Evolutionary conservation across 306 rosid genomes (phyloP).

Genomic region (Parietaria judaica): DNA sequence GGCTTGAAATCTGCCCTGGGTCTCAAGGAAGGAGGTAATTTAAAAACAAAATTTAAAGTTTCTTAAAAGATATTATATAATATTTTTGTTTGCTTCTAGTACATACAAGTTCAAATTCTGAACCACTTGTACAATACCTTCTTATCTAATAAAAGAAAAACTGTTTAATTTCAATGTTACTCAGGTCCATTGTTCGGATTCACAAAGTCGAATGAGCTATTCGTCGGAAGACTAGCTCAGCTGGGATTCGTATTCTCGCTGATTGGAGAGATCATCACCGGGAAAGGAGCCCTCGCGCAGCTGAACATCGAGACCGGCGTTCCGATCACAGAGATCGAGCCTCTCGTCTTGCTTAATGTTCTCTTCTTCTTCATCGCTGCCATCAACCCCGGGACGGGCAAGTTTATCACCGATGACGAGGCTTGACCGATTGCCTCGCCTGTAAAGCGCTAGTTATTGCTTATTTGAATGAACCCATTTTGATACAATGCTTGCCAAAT

Average conservation of each 20-base stretch:
- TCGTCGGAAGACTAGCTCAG: slow-evolving; percentile 98
- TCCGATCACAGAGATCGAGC: slow-evolving; percentile 85
- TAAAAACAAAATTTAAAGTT: not conserved
- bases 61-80: not conserved
- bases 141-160: not conserved
- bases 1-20: slow-evolving; percentile 61
- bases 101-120: no score
- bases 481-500: no score
- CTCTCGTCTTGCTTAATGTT: slow-evolving; percentile 75
- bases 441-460: not conserved
- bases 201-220: slow-evolving; percentile 83
- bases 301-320: slow-evolving; percentile 92
- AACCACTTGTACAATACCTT: no score
- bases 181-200: slow-evolving; percentile 93
- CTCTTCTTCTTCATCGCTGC: slow-evolving; percentile 93
- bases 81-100: not conserved
- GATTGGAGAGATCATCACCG: slow-evolving; percentile 89
- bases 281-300: slow-evolving; percentile 95
- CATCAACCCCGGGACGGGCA: slow-evolving; percentile 90
- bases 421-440: slow-evolving; percentile 20
- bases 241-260: slow-evolving; percentile 85
- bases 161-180: not conserved
- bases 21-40: slow-evolving; percentile 71
- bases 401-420: slow-evolving; percentile 67
- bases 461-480: not conserved